Evolutionary conservation across 2,329 filamentous ascomycete species (phyloP).

Genomic region (Phoma sp.): DNA sequence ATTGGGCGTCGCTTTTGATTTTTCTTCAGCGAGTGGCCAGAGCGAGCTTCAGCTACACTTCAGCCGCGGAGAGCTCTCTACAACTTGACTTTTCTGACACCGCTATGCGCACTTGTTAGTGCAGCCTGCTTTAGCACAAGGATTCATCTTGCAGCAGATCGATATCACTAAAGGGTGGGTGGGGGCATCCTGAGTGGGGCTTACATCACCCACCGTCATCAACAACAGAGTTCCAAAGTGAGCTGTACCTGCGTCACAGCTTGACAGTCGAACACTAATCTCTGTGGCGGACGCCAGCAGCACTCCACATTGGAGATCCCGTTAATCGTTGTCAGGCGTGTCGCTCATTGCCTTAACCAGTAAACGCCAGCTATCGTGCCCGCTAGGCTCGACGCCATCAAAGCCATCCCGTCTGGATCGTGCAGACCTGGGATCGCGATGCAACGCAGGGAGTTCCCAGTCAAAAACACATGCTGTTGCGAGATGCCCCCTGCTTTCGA

Average conservation of each 20-base stretch:
- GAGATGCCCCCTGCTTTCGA: conserved; percentile 18
- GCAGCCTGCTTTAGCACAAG: conserved; percentile 11
- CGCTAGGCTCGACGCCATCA: conserved; percentile 41
- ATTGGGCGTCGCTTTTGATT: conserved; percentile 10
- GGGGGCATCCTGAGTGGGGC: conserved; percentile 5
- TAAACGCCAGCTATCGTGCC: conserved; percentile 37
- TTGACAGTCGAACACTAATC: conserved; percentile 28
- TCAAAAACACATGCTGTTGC: conserved; percentile 18
- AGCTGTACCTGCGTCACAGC: conserved; percentile 43
- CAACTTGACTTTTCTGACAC: conserved; percentile 6
- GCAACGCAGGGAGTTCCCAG: conserved; percentile 36
- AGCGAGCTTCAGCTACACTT: conserved; percentile 5
- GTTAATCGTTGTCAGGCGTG: conserved; percentile 37
- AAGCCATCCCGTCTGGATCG: conserved; percentile 45
- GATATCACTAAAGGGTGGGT: conserved; percentile 13
- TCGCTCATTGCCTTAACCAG: conserved; percentile 37
- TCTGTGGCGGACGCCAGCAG: conserved; percentile 41
- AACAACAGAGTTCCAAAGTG: conserved; percentile 11
- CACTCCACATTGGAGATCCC: conserved; percentile 34
- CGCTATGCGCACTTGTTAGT: conserved; percentile 14
- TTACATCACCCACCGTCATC: conserved; percentile 2
- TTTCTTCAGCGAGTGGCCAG: conserved; percentile 9
- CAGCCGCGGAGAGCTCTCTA: conserved; percentile 19
- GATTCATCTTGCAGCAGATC: conserved; percentile 19
- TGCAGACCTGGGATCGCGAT: conserved; percentile 39